These are phyloP conservation scores for Asterella californica DNA, from an alignment of 225 moss, liverwort and hornwort genomes.

Conservation along the genomic window DNA sequence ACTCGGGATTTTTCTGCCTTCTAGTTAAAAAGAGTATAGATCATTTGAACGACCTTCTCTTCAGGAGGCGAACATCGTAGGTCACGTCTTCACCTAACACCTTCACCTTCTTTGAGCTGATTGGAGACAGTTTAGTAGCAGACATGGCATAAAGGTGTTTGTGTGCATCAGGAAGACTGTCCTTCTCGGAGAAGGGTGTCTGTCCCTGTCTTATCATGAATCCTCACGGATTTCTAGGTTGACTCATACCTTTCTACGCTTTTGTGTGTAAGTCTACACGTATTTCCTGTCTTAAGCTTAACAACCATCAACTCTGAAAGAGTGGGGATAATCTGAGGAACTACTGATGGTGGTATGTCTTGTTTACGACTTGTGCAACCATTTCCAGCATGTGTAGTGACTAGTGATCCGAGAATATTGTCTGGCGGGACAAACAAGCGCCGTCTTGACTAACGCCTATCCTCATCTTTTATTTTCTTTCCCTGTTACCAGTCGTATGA, in stretches of 20 bases:
- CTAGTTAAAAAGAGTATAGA: too few species aligned
- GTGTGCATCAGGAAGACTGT: constrained; percentile 97
- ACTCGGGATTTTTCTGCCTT: too few species aligned
- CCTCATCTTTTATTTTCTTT: constrained; percentile 2
- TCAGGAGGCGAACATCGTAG: too few species aligned
- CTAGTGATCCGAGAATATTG: too few species aligned
- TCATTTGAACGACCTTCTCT: too few species aligned
- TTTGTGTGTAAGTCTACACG: background rate
- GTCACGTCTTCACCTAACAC: background rate
- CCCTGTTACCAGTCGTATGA: constrained; percentile 75
- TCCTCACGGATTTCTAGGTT: constrained; percentile 99
- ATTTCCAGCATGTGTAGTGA: background rate
- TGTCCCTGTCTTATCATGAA: constrained; percentile 99
- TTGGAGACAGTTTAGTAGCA: constrained; percentile 98
- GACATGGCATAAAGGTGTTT: constrained; percentile 95
- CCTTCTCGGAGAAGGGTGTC: constrained; percentile 91
- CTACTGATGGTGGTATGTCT: background rate
- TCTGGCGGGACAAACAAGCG: background rate
- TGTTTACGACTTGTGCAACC: too few species aligned
- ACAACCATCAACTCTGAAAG: background rate
- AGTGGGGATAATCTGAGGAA: too few species aligned
- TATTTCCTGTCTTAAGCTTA: background rate
- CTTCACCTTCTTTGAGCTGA: constrained; percentile 33
- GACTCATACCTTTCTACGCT: background rate
- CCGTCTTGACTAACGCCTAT: background rate